A percentile compares a stretch with the other conserved stretches of the same genome.
Conservation (phyloP, 1,284 basidiomycete species). For the Tilletiaria anomala region DNA sequence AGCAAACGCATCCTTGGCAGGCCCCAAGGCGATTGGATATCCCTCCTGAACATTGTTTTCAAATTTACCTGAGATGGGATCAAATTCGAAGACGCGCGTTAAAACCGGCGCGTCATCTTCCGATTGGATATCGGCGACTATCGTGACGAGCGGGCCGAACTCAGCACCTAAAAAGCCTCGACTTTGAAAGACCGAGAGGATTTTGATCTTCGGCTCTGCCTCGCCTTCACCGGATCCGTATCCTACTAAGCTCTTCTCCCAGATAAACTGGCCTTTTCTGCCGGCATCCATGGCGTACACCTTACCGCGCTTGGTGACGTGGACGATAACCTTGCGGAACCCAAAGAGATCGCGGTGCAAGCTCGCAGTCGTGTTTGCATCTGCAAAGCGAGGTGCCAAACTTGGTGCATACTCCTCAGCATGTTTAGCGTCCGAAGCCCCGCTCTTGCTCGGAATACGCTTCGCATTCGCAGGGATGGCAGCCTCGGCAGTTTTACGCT, state of each 20-base stretch:
- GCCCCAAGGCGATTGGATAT: slow-evolving; percentile 8
- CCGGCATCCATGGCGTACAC: slow-evolving; percentile 68
- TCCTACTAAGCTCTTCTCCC: slow-evolving; percentile 35
- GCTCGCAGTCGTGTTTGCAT: neutral
- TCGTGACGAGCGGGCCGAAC: slow-evolving; percentile 17
- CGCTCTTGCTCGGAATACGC: too few species aligned
- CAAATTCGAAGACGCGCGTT: slow-evolving; percentile 32
- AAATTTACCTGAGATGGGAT: slow-evolving; percentile 32
- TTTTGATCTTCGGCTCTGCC: slow-evolving; percentile 15
- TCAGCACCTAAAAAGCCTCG: too few species aligned
- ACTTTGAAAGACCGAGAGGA: slow-evolving; percentile 23
- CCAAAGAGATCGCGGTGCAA: slow-evolving; percentile 50
- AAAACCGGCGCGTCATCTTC: slow-evolving; percentile 8
- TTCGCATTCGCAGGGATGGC: neutral
- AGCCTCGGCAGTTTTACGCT: neutral
- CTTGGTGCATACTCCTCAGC: neutral
- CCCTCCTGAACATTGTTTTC: slow-evolving; percentile 8
- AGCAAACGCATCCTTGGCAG: slow-evolving; percentile 18
- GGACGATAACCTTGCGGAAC: slow-evolving; percentile 68
- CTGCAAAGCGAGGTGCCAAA: neutral
- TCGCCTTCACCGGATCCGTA: slow-evolving; percentile 31
- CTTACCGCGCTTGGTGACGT: slow-evolving; percentile 58
- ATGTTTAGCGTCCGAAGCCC: too few species aligned
- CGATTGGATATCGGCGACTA: slow-evolving; percentile 27
- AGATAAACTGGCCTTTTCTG: slow-evolving; percentile 46